These are phyloP conservation scores for Amanita muscaria DNA, from an alignment of 768 basidiomycete genomes.

Conservation along the genomic window DNA sequence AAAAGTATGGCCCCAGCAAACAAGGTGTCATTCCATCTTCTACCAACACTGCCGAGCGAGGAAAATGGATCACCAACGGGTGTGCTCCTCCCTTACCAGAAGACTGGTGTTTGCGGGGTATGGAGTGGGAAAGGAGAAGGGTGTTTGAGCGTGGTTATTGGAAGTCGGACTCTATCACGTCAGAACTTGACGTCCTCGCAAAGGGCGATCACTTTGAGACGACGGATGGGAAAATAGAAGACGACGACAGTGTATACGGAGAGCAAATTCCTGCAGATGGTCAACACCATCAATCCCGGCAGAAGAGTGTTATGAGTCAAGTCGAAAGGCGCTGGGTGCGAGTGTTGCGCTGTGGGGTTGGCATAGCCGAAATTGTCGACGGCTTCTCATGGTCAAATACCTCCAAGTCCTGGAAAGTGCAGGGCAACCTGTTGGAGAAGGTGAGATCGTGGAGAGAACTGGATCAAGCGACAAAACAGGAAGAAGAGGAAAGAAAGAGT, in stretches of 20 bases:
- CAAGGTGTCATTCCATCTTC: constrained; percentile 10
- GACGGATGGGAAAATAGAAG: constrained; percentile 77
- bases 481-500: constrained; percentile 57
- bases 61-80: constrained; percentile 59
- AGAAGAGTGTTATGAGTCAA: constrained; percentile 22
- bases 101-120: constrained; percentile 92
- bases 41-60: constrained; percentile 20
- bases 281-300: constrained; percentile 17
- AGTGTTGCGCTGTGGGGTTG: constrained; percentile 59
- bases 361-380: constrained; percentile 58
- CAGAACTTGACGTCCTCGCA: constrained; percentile 77
- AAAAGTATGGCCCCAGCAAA: constrained; percentile 36
- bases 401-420: constrained; percentile 52
- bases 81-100: constrained; percentile 73
- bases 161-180: constrained; percentile 42
- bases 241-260: constrained; percentile 50
- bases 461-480: constrained; percentile 54
- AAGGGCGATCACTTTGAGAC: constrained; percentile 45
- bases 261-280: constrained; percentile 8
- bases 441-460: constrained; percentile 62
- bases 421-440: constrained; percentile 60
- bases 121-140: constrained; percentile 90
- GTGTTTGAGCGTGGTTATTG: constrained; percentile 94
- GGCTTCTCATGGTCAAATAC: constrained; percentile 66
- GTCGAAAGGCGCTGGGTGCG: constrained; percentile 66